Percentiles rank a stretch among this genome's conserved stretches.
Conservation (phyloP, 2,329 filamentous ascomycete genomes). For the Aureobasidium sp. region DNA sequence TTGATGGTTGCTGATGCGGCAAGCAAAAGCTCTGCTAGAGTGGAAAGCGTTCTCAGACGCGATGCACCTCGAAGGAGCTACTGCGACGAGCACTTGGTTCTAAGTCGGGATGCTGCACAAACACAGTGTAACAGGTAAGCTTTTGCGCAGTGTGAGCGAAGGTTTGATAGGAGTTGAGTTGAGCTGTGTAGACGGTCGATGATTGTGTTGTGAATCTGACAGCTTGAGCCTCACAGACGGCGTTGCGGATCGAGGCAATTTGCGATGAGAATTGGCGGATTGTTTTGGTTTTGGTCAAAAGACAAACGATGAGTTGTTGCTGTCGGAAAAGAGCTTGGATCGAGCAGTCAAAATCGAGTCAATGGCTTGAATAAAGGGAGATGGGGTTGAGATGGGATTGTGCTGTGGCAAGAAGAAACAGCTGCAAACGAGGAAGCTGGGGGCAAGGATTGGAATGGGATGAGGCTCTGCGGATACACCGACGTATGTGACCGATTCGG, state of each 20-base stretch:
- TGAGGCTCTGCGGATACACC: constrained; percentile 6
- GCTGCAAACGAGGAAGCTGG: constrained; percentile 7
- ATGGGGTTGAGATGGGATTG: background rate
- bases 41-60: background rate
- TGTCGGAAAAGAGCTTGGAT: background rate
- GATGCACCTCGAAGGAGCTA: background rate
- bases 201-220: background rate
- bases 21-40: background rate
- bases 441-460: constrained; percentile 3
- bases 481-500: background rate
- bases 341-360: background rate
- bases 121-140: background rate
- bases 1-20: background rate
- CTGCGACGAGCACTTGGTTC: background rate
- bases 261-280: background rate
- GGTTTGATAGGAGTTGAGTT: background rate
- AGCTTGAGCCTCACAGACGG: constrained; percentile 1
- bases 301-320: background rate
- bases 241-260: background rate
- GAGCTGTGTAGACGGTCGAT: background rate
- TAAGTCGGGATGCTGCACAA: background rate
- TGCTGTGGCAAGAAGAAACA: constrained; percentile 6
- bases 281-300: background rate
- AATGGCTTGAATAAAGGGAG: background rate
- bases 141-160: background rate